Base-by-base conservation (phyloP, 2,329 filamentous ascomycete genomes). In the Nigrograna mackinnonii region DNA sequence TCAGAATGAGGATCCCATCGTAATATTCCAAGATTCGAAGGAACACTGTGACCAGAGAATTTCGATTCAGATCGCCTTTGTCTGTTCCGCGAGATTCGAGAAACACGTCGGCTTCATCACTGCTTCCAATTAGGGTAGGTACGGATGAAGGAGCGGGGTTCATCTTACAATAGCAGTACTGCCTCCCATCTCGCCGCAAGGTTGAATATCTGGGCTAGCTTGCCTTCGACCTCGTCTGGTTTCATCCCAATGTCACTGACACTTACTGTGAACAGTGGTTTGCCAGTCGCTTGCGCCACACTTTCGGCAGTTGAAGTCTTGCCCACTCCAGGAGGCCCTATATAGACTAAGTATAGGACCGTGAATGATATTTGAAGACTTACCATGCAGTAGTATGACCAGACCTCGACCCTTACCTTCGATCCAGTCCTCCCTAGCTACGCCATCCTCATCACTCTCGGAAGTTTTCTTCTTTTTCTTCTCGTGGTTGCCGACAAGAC, bases 351-450 rank as follows among this genome's bases (percentile, higher is more conserved):
- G 34, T 19, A 21, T 19, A 9, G 6, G 17, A 6, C 7, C 12
- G 9, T 21, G 18, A 19, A 11, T 6, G 12, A 19, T 9, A 5
- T 17, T 18, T 21, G 19, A 17, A 19, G 6, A 36, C 22, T 6
- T 26, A 37, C 35, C 77, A 31, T 65, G 67, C 3, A 79, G 67
- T 2, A 78, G 67, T 43, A 79, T 64, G 39, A 79, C 75, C 22
- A 78, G 67, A 4, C 77, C 76, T 17, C 65, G 64, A 12, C 77
- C 77, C 50, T 79, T 80, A 22, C 74, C 76, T 14, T 69, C 63
- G 14, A 45, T 40, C 11, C 39, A 17, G 14, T 48, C 42, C 18
- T 33, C 34, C 7, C 31, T 5, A 14, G 12, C 19, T 11, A 5
- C 6, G 5, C 13, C 5, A 20, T 18, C 5, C 6, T 21, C n/a